Evolutionary conservation across 1,139 yeast species (phyloP).

Genomic region (Tardiomyces depauwii): DNA sequence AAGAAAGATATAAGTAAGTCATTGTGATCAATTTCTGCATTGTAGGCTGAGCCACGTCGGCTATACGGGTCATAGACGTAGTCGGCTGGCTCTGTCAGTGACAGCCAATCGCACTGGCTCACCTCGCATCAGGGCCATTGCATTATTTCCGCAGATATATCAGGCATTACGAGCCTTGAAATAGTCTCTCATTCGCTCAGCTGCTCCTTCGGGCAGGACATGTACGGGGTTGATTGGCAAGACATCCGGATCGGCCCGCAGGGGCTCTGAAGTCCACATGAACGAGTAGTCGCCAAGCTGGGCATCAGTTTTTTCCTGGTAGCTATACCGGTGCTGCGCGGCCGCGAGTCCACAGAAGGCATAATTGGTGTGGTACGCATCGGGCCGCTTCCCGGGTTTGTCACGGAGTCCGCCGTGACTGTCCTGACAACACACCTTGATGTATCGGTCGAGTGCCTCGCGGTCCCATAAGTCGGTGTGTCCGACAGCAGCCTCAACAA

Average conservation of each 20-base stretch:
- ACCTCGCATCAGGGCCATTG: too few species aligned
- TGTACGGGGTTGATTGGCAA: conserved; percentile 49
- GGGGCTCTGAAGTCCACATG: conserved; percentile 15
- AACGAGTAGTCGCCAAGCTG: conserved; percentile 18
- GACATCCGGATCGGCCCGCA: conserved; percentile 14
- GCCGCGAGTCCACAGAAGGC: conserved; percentile 66
- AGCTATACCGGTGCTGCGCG: conserved; percentile 42
- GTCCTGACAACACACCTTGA: conserved; percentile 65
- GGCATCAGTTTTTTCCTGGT: conserved; percentile 16
- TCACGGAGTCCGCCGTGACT: conserved; percentile 71
- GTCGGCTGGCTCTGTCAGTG: too few species aligned
- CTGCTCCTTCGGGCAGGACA: conserved; percentile 41
- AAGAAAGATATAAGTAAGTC: too few species aligned
- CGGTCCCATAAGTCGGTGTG: conserved; percentile 31
- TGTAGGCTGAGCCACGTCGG: too few species aligned
- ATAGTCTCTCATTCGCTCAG: conserved; percentile 19
- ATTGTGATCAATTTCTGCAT: too few species aligned
- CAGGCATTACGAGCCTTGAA: conserved; percentile 2
- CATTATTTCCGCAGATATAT: not conserved
- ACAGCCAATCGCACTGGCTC: too few species aligned
- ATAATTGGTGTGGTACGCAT: conserved; percentile 87
- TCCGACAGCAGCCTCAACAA: conserved; percentile 42
- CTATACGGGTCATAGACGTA: too few species aligned
- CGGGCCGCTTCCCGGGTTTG: conserved; percentile 75
- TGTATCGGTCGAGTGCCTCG: conserved; percentile 52